Evolutionary conservation across 768 basidiomycete genomes (phyloP), one percentile per base, ranked within the genome.

Genomic region (Pleurotus cornucopiae): DNA sequence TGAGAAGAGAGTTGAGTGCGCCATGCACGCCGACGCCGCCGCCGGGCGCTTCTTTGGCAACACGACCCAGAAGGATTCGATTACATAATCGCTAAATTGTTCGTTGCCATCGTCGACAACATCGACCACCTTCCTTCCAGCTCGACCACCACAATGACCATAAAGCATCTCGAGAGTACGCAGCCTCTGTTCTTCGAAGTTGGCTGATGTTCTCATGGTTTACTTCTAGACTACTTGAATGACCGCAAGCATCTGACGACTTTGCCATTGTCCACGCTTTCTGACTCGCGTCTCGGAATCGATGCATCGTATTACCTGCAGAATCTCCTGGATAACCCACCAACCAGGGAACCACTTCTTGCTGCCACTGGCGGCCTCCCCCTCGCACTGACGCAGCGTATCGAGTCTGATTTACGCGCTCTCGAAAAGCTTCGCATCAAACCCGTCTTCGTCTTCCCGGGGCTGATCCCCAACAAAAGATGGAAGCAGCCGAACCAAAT

Each of bases 361-460:
- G 91, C 95, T 0, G 94, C 96, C 0, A 96, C 95, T 1, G 97
- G 97, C 16, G 97, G 97, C 39, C 82, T 95, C 14, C 97, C 96
- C 1, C 81, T 98, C 56, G 88, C 92, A 46, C 80, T 99, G 55
- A 88, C 86, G 20, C 79, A 82, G 62, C 88, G 91, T 60, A 92
- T 99, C 69, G 95, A 98, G 73, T 78, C 85, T 39, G 95, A 99
- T 77, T 78, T 98, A 46, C 89, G 95, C 47, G 76, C 82, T 12
- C 86, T 98, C 66, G 94, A 97, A 78, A 88, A 87, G 72, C 77
- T 91, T 34, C 86, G 82, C 62, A 98, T 99, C 79, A 97, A 96
- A 68, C 97, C 97, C 18, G 93, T 99, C n/a, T 96, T 99, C 64
- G 92, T 99, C 49, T 98, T 98, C 71, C 85, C 91, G 13, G 97